Base-by-base conservation (phyloP, 768 basidiomycete species). In the Butyriboletus loyo region DNA sequence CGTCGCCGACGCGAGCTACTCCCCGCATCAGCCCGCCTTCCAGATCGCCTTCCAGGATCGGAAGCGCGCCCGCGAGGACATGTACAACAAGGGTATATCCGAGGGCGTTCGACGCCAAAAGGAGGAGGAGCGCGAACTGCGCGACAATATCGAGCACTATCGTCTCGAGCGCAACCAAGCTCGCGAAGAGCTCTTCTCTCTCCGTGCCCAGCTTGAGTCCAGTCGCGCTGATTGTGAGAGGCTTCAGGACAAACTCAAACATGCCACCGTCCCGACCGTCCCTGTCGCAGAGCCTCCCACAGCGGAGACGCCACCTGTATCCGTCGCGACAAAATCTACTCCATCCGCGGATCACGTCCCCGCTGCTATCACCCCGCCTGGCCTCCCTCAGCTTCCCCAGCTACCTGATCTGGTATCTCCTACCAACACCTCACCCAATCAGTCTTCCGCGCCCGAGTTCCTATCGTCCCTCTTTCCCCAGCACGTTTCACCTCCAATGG, bases 41-140 rank as follows among this genome's bases (percentile, higher is more conserved):
- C 70, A 76, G 57, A 66, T 66, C 54, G 75, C 75, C 0, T 66
- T 74, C 49, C 66, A 71, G 55, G 71, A 73, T 47, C 67, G 72
- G 44, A 71, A 75, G 58, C 65, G 67, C 37, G 52, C 67, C n/a
- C 69, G 69, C 56, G 75, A 76, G 49, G 70, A 69, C 13, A 57
- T 67, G 52, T 73, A 67, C 59, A 69, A 58, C 61, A 76, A 74
- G 56, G 75, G 75, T 15, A 13, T 76, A 41, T 53, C 60, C 25
- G 75, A 76, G 51, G 75, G 75, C 46, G 57, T 70, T 8, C 72
- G 75, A 21, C 74, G 69, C 38, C 75, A 76, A 40, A 72, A 71
- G 52, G 67, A 68, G 42, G 72, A 76, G 39, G 69, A 73, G 35
- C 64, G 69, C 32, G 68, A 66, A 28, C 63, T 70, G 11, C 56